Evolutionary conservation across 176 grass and related monocot genomes (phyloP).

Genomic region (Cenchrus americanus): DNA sequence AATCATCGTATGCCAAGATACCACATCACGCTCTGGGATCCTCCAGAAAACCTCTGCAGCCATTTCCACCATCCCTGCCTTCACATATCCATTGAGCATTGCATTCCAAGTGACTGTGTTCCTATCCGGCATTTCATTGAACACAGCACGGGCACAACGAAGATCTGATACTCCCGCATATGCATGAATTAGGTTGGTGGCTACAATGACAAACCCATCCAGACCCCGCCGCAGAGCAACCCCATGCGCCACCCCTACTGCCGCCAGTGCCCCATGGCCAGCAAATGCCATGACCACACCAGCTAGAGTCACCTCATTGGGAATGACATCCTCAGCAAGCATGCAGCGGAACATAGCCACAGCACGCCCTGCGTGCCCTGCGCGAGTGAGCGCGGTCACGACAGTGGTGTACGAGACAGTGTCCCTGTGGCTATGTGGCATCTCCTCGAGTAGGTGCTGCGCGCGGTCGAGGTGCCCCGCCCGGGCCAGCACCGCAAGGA

Average conservation of each 20-base stretch:
- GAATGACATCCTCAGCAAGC: slow-evolving; percentile 35
- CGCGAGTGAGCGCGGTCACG: slow-evolving; percentile 47
- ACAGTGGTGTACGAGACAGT: slow-evolving; percentile 68
- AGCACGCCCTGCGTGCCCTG: slow-evolving; percentile 28
- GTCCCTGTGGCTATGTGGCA: slow-evolving; percentile 43
- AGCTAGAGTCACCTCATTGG: slow-evolving; percentile 56
- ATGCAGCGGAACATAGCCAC: slow-evolving; percentile 60
- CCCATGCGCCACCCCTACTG: slow-evolving; percentile 32
- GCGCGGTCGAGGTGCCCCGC: slow-evolving; percentile 40
- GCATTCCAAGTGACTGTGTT: slow-evolving; percentile 67
- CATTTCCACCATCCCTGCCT: slow-evolving; percentile 51
- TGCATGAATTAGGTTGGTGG: slow-evolving; percentile 60
- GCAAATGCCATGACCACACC: slow-evolving; percentile 32
- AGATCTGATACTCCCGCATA: slow-evolving; percentile 48
- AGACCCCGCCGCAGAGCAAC: slow-evolving; percentile 36
- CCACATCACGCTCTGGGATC: slow-evolving; percentile 47
- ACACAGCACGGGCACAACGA: slow-evolving; percentile 40
- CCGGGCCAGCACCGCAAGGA: slow-evolving; percentile 41
- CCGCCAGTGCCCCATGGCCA: background rate
- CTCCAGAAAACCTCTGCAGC: slow-evolving; percentile 52
- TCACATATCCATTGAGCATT: slow-evolving; percentile 70
- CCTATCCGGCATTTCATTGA: slow-evolving; percentile 47
- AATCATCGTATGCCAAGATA: slow-evolving; percentile 71
- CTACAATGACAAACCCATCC: slow-evolving; percentile 50
- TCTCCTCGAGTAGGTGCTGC: slow-evolving; percentile 43